Percentiles rank a stretch among this genome's conserved stretches.
These are phyloP conservation scores for Penicillium brevicompactum DNA, from an alignment of 2,329 filamentous ascomycete genomes.

Conservation along the genomic window DNA sequence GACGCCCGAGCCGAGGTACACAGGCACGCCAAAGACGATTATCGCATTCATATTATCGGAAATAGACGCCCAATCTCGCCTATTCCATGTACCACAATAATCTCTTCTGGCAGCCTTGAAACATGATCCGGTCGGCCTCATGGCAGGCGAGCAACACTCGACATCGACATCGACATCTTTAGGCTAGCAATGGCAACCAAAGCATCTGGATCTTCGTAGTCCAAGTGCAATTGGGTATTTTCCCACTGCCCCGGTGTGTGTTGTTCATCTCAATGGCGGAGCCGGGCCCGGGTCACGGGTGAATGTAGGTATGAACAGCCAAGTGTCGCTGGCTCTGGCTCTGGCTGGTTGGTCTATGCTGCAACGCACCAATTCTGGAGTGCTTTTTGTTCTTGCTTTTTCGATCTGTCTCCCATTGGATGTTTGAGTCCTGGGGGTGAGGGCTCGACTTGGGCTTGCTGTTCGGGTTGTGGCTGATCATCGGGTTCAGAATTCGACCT, in stretches of 20 bases:
- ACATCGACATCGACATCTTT: not conserved
- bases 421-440: not conserved
- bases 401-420: not conserved
- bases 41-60: no score
- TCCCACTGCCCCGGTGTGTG: not conserved
- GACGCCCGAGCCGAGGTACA: constrained; percentile 1
- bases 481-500: not conserved
- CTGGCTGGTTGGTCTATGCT: not conserved
- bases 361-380: constrained; percentile 1
- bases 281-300: constrained; percentile 5
- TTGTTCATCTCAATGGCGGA: not conserved
- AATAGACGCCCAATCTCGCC: not conserved
- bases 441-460: not conserved
- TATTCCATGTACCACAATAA: not conserved
- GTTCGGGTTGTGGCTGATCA: not conserved
- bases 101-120: not conserved
- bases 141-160: not conserved
- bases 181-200: not conserved
- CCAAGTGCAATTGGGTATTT: not conserved
- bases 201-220: not conserved
- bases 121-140: not conserved
- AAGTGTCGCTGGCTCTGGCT: not conserved
- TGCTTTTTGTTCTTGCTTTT: not conserved
- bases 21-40: not conserved
- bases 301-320: not conserved